phyloP scores from a whole-genome alignment of 192 early-diverging fungal species.

The Coemansia sp. region DNA sequence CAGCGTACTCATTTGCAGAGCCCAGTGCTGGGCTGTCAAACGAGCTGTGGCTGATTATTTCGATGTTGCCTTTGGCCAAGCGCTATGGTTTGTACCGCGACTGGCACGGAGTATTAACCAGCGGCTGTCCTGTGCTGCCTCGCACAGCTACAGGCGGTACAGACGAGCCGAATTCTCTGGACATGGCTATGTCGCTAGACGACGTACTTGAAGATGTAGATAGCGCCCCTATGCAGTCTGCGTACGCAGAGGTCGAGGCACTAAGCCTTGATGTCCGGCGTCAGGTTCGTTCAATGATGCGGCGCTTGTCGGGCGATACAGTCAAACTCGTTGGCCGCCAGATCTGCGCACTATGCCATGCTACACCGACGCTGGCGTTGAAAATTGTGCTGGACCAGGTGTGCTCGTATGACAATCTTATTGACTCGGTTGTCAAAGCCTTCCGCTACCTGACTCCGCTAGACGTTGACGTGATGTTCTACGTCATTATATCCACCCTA shows the following conservation, averaged over 20 bases:
- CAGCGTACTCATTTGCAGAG: slow-evolving; percentile 35
- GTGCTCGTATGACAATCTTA: slow-evolving; percentile 51
- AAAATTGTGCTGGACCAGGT: slow-evolving; percentile 51
- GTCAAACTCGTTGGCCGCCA: slow-evolving; percentile 45
- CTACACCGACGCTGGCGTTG: slow-evolving; percentile 35
- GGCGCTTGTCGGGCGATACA: slow-evolving; percentile 48
- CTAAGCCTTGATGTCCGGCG: slow-evolving; percentile 30
- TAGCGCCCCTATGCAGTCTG: not conserved
- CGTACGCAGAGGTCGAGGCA: slow-evolving; percentile 33
- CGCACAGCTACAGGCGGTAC: not conserved
- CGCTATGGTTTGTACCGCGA: slow-evolving; percentile 39
- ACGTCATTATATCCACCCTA: slow-evolving; percentile 30
- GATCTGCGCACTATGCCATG: slow-evolving; percentile 44
- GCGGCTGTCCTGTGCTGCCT: slow-evolving; percentile 28
- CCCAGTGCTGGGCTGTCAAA: slow-evolving; percentile 45
- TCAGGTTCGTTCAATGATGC: slow-evolving; percentile 48
- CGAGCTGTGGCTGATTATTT: slow-evolving; percentile 47
- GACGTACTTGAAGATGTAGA: slow-evolving; percentile 23
- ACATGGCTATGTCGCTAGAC: slow-evolving; percentile 44
- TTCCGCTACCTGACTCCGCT: slow-evolving; percentile 49
- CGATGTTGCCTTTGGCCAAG: slow-evolving; percentile 22
- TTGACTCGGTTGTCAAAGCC: slow-evolving; percentile 46
- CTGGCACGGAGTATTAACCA: slow-evolving; percentile 33
- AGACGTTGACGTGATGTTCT: slow-evolving; percentile 46
- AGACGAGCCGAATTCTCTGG: not conserved